These are phyloP conservation scores for Mycena kentingensis DNA, from an alignment of 768 basidiomycete species.

Conservation along the genomic window DNA sequence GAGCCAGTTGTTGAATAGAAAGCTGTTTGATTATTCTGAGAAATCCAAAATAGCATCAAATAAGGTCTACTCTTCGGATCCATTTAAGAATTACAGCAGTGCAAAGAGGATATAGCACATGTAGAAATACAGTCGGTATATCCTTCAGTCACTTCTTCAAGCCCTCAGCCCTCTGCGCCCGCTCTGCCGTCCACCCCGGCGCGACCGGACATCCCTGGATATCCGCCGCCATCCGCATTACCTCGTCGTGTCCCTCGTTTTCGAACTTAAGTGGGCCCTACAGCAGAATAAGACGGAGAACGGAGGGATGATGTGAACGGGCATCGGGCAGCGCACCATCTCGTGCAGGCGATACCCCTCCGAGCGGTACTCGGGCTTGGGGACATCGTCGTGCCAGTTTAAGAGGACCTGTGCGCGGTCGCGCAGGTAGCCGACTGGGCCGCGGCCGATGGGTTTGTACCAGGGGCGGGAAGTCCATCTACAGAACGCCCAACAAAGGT, in stretches of 20 bases:
- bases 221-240: conserved; percentile 43
- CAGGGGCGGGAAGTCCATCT: conserved; percentile 44
- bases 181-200: conserved; percentile 29
- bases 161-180: not conserved
- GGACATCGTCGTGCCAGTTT: conserved; percentile 40
- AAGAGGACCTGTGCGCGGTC: conserved; percentile 37
- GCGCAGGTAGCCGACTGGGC: conserved; percentile 26
- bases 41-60: too few species aligned
- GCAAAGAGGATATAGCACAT: too few species aligned
- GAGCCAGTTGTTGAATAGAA: too few species aligned
- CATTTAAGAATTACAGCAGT: too few species aligned
- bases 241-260: conserved; percentile 43
- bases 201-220: conserved; percentile 45
- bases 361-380: conserved; percentile 40
- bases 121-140: too few species aligned
- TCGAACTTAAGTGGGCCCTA: conserved; percentile 43
- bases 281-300: not conserved
- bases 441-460: conserved; percentile 45
- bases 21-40: too few species aligned
- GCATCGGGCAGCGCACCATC: conserved; percentile 40
- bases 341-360: conserved; percentile 47
- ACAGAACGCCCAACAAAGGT: not conserved
- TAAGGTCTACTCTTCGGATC: too few species aligned
- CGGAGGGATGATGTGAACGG: not conserved
- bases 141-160: too few species aligned